These are phyloP conservation scores for Melampsora larici-populina DNA, from an alignment of 1,284 basidiomycete genomes.

Conservation along the genomic window DNA sequence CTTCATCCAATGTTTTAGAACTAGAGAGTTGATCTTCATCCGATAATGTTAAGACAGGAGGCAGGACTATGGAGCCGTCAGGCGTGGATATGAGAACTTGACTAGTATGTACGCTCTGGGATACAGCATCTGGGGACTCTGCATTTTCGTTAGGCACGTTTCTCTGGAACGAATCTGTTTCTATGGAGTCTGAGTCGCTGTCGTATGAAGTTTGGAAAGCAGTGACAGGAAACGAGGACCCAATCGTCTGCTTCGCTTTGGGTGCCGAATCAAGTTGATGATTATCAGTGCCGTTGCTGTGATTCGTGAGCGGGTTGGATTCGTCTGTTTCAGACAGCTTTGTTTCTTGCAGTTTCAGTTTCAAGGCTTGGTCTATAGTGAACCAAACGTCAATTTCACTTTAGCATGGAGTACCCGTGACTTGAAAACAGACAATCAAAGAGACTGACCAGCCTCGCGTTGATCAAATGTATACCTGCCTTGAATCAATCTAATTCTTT, in stretches of 20 bases:
- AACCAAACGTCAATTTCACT: background rate
- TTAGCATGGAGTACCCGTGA: background rate
- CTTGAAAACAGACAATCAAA: background rate
- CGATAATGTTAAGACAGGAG: slow-evolving; percentile 1
- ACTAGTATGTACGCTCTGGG: background rate
- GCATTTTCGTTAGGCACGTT: background rate
- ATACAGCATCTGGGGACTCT: background rate
- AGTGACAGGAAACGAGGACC: background rate
- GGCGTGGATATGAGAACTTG: background rate
- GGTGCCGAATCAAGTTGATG: background rate
- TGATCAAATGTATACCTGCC: slow-evolving; percentile 40
- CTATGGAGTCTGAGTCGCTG: background rate
- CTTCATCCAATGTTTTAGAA: slow-evolving; percentile 58
- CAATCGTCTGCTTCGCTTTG: background rate
- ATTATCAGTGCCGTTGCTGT: background rate
- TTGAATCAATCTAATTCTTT: slow-evolving; percentile 38
- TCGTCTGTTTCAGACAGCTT: slow-evolving; percentile 2
- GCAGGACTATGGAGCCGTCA: slow-evolving; percentile 1
- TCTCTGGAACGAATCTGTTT: background rate
- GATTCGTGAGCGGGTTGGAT: background rate
- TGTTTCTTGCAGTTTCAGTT: slow-evolving; percentile 34
- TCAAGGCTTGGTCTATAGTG: slow-evolving; percentile 32
- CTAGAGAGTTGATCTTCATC: slow-evolving; percentile 57
- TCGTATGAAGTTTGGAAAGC: background rate
- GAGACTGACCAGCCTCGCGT: slow-evolving; percentile 33